Conservation (phyloP, 768 basidiomycete genomes). For the Termitomyces sp. region DNA sequence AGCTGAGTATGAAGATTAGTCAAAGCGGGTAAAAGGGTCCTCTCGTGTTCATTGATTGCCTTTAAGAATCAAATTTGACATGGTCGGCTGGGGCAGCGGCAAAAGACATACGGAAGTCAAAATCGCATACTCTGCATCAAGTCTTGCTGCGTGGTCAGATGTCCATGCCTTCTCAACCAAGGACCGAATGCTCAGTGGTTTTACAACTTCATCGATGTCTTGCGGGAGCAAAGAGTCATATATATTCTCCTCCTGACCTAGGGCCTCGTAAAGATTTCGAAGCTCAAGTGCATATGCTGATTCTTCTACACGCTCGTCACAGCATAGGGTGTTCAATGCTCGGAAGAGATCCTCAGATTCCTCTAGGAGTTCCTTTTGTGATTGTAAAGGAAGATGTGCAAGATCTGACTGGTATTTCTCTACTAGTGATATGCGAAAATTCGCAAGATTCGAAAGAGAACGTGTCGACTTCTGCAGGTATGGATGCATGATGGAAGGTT, state of each 20-base stretch:
- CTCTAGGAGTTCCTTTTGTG: constrained; percentile 1
- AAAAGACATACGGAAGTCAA: constrained; percentile 20
- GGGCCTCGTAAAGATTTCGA: not conserved
- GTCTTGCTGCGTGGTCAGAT: constrained; percentile 21
- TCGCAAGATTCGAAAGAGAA: constrained; percentile 5
- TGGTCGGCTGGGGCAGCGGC: not conserved
- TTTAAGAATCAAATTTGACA: constrained; percentile 2
- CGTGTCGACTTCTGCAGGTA: not conserved
- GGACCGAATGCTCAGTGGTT: constrained; percentile 14
- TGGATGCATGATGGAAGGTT: not conserved
- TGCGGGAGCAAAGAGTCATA: not conserved
- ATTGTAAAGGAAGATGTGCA: not conserved
- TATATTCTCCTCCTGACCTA: constrained; percentile 1
- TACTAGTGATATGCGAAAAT: constrained; percentile 8
- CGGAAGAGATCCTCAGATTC: not conserved
- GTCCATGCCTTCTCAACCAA: constrained; percentile 26
- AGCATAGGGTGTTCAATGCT: not conserved
- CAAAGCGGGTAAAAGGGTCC: constrained; percentile 18
- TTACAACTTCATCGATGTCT: not conserved
- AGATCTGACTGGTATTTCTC: constrained; percentile 2
- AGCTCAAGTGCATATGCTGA: constrained; percentile 11
- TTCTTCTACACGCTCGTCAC: constrained; percentile 6
- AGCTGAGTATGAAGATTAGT: constrained; percentile 17
- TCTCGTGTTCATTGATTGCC: constrained; percentile 16
- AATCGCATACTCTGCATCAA: constrained; percentile 16